Conservation (phyloP, 202 grass and related monocot genomes). For the Elaeis oleifera region DNA sequence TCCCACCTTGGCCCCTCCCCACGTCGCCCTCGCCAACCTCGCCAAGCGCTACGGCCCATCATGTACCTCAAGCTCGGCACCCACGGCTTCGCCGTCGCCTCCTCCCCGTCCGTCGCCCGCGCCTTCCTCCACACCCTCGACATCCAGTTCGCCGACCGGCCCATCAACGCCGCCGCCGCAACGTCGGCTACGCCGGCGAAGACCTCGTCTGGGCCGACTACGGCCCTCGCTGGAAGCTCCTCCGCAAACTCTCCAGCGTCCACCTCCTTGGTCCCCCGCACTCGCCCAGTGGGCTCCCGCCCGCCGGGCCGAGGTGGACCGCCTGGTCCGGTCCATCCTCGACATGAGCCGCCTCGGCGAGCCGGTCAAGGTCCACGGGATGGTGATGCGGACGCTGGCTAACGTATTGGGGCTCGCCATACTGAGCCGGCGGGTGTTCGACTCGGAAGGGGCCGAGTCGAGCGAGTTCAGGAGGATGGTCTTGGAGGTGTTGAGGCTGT, state of each 20-base stretch:
- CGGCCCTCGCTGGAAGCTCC: neutral
- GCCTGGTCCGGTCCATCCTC: neutral
- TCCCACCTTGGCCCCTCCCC: neutral
- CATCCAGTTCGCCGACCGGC: neutral
- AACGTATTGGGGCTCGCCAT: neutral
- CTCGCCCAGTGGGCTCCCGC: neutral
- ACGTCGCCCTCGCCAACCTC: neutral
- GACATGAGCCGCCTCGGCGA: neutral
- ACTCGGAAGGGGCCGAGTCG: neutral
- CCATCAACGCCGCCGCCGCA: neutral
- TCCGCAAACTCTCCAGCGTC: neutral
- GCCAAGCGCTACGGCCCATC: neutral
- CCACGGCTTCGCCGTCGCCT: neutral
- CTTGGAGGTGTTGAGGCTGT: conserved; percentile 52
- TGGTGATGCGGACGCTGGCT: neutral
- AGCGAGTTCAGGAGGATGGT: conserved; percentile 86
- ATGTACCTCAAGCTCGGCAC: conserved; percentile 7
- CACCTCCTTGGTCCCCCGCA: neutral
- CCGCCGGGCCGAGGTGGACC: neutral
- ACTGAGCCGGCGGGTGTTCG: neutral
- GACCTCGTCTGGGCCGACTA: neutral
- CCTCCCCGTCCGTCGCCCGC: neutral
- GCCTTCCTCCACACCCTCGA: neutral
- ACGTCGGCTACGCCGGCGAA: neutral
- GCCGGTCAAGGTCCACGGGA: neutral